phyloP scores from a whole-genome alignment of 2,329 filamentous ascomycete genomes.

The Colletotrichum sp. region DNA sequence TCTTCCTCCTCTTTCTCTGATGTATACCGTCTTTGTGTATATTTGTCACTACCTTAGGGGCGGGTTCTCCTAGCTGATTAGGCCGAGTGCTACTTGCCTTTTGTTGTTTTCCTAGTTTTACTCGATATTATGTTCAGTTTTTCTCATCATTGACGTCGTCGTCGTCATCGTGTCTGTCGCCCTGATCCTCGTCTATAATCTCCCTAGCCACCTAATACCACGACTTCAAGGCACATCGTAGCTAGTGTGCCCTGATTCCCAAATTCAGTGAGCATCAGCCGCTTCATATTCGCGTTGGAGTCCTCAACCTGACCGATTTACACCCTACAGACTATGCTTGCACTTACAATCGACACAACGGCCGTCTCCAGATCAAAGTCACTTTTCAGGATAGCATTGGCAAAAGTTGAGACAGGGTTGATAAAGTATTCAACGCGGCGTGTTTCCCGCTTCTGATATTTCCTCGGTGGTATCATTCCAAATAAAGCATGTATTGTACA shows the following conservation, averaged over 20 bases:
- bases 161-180: no score
- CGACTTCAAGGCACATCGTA: not conserved
- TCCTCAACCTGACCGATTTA: no score
- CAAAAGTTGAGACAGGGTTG: not conserved
- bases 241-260: not conserved
- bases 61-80: no score
- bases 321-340: not conserved
- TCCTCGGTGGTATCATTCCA: not conserved
- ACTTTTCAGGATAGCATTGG: not conserved
- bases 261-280: not conserved
- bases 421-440: not conserved
- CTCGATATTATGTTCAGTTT: no score
- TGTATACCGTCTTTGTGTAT: no score
- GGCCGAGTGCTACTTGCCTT: no score
- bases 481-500: not conserved
- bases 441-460: not conserved
- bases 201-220: not conserved
- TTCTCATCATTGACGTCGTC: no score
- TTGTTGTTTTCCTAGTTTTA: rapidly evolving
- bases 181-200: not conserved
- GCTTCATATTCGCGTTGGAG: not conserved
- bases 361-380: not conserved
- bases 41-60: no score
- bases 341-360: not conserved
- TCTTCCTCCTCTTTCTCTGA: no score